phyloP scores from a whole-genome alignment of 2,329 filamentous ascomycete species.

The Hymenoscyphus scutula region DNA sequence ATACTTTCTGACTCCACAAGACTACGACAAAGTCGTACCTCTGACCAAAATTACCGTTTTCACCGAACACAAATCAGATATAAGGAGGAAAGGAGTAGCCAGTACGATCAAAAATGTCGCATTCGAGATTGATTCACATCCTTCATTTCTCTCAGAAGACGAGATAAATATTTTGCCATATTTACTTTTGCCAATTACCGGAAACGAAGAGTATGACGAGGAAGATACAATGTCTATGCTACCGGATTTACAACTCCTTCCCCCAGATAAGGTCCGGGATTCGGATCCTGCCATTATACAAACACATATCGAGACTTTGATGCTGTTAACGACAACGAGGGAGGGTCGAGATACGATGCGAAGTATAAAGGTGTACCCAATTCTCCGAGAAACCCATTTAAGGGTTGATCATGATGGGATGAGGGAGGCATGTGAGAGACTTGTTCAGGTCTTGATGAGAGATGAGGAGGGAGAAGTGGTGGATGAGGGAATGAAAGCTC shows the following conservation, averaged over 20 bases:
- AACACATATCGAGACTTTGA: conserved; percentile 85
- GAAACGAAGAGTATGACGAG: conserved; percentile 81
- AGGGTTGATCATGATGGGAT: conserved; percentile 77
- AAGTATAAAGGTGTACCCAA: conserved; percentile 78
- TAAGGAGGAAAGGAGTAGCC: conserved; percentile 90
- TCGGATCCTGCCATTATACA: conserved; percentile 71
- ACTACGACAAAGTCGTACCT: conserved; percentile 81
- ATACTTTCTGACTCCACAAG: conserved; percentile 71
- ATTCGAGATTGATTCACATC: conserved; percentile 76
- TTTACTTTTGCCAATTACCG: conserved; percentile 81
- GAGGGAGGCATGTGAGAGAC: conserved; percentile 77
- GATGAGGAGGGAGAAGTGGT: conserved; percentile 37
- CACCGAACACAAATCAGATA: conserved; percentile 80
- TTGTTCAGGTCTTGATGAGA: conserved; percentile 66
- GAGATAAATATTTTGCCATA: conserved; percentile 84
- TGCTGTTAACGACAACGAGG: conserved; percentile 76
- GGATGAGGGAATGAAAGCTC: conserved; percentile 30
- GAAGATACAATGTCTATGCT: conserved; percentile 87
- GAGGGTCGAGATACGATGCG: conserved; percentile 73
- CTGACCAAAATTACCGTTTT: conserved; percentile 92
- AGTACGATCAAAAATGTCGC: conserved; percentile 92
- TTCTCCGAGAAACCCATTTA: conserved; percentile 82
- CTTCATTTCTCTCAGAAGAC: conserved; percentile 65
- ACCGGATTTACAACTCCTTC: conserved; percentile 83
- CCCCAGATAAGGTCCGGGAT: conserved; percentile 86